These are phyloP conservation scores for Penicillium robsamsonii DNA, from an alignment of 495 filamentous ascomycete species.

Conservation along the genomic window DNA sequence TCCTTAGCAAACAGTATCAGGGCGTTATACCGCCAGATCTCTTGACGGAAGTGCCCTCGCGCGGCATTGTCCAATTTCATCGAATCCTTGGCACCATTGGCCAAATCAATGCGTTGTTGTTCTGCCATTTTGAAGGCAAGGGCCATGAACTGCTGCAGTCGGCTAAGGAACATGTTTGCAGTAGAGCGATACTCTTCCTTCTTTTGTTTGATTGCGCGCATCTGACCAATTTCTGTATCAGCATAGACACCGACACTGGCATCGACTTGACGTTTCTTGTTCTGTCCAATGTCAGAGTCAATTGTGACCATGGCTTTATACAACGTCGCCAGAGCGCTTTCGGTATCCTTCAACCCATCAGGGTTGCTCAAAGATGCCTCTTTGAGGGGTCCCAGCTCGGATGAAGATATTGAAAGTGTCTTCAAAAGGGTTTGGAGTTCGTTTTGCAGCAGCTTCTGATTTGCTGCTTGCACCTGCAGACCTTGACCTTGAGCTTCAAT, in stretches of 20 bases:
- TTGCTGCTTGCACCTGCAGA: conserved; percentile 92
- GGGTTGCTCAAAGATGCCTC: conserved; percentile 70
- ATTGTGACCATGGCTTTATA: conserved; percentile 96
- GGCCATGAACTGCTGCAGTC: conserved; percentile 77
- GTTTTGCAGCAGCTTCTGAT: conserved; percentile 88
- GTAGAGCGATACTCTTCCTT: conserved; percentile 80
- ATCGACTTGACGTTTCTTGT: conserved; percentile 46
- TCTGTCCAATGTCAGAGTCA: conserved; percentile 69
- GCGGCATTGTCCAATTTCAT: conserved; percentile 50
- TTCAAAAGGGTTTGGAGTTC: conserved; percentile 79
- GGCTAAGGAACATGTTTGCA: conserved; percentile 66
- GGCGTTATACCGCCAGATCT: conserved; percentile 80
- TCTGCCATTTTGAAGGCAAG: conserved; percentile 74
- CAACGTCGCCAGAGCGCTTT: conserved; percentile 70
- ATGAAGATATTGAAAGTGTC: conserved; percentile 78
- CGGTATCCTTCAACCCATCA: conserved; percentile 70
- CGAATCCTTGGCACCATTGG: conserved; percentile 41
- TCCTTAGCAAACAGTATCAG: conserved; percentile 83
- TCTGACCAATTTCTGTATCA: conserved; percentile 79
- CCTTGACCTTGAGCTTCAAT: conserved; percentile 97
- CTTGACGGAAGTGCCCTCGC: conserved; percentile 51
- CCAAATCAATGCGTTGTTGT: conserved; percentile 58
- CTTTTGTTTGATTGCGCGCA: conserved; percentile 91
- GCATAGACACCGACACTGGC: conserved; percentile 60
- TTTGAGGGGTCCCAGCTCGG: conserved; percentile 69